phyloP scores from a whole-genome alignment of 352 stramenopile genomes.

The Pythium biforme region DNA sequence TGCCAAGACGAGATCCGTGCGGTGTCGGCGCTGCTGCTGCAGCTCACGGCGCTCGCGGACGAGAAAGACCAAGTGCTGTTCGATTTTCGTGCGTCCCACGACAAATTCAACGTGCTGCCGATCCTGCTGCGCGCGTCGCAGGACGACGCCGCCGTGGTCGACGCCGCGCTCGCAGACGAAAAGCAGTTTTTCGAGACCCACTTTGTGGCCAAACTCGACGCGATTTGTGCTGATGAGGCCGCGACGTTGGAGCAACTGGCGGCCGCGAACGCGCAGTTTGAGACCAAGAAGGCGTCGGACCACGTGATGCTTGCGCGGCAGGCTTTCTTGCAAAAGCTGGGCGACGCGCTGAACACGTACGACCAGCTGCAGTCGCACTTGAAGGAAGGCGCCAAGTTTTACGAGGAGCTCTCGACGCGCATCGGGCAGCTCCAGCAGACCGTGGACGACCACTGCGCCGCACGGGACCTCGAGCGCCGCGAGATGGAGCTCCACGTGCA shows the following conservation, averaged over 20 bases:
- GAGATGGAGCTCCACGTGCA: conserved; percentile 70
- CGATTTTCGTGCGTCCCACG: conserved; percentile 49
- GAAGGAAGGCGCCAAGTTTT: conserved; percentile 70
- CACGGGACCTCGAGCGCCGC: conserved; percentile 64
- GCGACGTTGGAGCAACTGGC: conserved; percentile 39
- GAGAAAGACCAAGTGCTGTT: conserved; percentile 60
- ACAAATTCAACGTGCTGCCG: conserved; percentile 61
- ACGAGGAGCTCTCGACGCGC: conserved; percentile 50
- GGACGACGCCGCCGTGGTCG: conserved; percentile 15
- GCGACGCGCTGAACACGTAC: conserved; percentile 69
- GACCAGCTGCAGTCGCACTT: conserved; percentile 76
- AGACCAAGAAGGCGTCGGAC: conserved; percentile 59
- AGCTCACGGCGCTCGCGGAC: conserved; percentile 46
- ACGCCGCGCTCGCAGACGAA: conserved; percentile 44
- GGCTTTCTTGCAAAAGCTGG: conserved; percentile 55
- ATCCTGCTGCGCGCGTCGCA: conserved; percentile 37
- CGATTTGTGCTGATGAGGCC: conserved; percentile 54
- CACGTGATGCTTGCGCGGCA: conserved; percentile 53
- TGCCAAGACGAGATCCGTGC: conserved; percentile 51
- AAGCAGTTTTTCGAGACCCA: conserved; percentile 64
- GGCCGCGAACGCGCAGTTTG: conserved; percentile 52
- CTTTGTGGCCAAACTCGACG: conserved; percentile 52
- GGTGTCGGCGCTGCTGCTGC: conserved; percentile 53
- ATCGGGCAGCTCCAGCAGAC: conserved; percentile 71
- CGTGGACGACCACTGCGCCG: conserved; percentile 66